These are phyloP conservation scores for Diaporthe citrichinensis DNA, from an alignment of 2,329 filamentous ascomycete genomes.

Conservation along the genomic window DNA sequence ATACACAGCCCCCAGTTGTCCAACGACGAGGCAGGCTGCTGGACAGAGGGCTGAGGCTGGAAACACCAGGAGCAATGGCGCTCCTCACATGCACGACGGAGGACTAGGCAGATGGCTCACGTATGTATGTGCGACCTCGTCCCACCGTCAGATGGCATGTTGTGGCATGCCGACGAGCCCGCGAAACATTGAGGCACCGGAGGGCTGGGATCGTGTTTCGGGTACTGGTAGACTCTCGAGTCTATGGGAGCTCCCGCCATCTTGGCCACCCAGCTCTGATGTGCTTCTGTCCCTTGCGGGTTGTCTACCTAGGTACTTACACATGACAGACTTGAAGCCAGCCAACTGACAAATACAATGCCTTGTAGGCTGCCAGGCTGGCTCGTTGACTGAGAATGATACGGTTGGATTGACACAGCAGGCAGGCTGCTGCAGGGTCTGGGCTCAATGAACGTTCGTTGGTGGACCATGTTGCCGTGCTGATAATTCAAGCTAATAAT, in stretches of 20 bases:
- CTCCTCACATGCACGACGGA: neutral
- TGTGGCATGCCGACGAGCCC: neutral
- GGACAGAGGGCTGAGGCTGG: neutral
- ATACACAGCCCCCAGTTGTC: neutral
- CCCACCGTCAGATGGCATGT: too few relatives aligned
- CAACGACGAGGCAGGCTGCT: neutral
- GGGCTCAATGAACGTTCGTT: neutral
- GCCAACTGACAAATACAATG: neutral
- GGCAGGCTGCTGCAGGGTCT: conserved; percentile 3
- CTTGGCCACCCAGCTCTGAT: neutral
- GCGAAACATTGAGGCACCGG: neutral
- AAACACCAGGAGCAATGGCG: neutral
- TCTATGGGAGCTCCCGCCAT: neutral
- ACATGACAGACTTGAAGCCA: neutral
- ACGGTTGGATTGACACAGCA: neutral
- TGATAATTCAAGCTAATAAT: neutral
- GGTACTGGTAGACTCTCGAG: neutral
- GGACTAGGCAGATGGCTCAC: neutral
- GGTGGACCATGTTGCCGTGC: neutral
- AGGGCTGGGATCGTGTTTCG: conserved; percentile 5
- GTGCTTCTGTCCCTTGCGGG: neutral
- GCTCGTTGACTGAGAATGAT: neutral
- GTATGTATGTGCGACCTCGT: too few relatives aligned
- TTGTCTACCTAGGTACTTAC: neutral
- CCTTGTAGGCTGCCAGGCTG: neutral